Percentiles rank a stretch among this genome's conserved stretches.
These are phyloP conservation scores for Anaeramoeba ignava DNA, from an alignment of 78 protist genomes.

Conservation along the genomic window DNA sequence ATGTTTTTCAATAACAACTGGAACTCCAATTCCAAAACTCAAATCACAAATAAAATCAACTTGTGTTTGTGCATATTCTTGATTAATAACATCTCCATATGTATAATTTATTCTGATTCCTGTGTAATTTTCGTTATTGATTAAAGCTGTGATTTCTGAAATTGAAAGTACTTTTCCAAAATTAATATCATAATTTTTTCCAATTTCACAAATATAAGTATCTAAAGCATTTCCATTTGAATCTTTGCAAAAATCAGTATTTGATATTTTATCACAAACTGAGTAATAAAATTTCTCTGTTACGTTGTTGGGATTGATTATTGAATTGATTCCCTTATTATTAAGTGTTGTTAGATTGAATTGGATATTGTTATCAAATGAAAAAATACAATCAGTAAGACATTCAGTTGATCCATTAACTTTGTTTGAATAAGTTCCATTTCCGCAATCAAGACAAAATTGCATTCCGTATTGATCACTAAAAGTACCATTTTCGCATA, in stretches of 20 bases:
- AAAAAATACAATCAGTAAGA: neutral
- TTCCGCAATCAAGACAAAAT: neutral
- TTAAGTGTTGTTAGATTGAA: neutral
- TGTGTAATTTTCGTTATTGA: neutral
- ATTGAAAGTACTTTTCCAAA: neutral
- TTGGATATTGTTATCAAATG: neutral
- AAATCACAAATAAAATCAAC: neutral
- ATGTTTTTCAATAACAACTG: neutral
- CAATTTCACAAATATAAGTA: neutral
- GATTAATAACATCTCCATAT: neutral
- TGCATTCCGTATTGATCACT: neutral
- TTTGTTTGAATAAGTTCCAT: neutral
- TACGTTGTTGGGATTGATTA: neutral
- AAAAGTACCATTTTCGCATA: neutral
- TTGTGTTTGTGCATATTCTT: neutral
- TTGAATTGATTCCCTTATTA: neutral
- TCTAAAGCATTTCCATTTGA: too few relatives aligned
- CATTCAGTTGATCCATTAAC: neutral
- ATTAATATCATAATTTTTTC: too few relatives aligned
- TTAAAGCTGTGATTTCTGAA: neutral
- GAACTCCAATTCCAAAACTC: neutral
- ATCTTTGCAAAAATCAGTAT: neutral
- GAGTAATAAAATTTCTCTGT: neutral
- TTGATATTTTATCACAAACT: neutral
- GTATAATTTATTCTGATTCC: neutral